Evolutionary conservation across 2,329 filamentous ascomycete genomes (phyloP).

Genomic region (Cercospora janseana): DNA sequence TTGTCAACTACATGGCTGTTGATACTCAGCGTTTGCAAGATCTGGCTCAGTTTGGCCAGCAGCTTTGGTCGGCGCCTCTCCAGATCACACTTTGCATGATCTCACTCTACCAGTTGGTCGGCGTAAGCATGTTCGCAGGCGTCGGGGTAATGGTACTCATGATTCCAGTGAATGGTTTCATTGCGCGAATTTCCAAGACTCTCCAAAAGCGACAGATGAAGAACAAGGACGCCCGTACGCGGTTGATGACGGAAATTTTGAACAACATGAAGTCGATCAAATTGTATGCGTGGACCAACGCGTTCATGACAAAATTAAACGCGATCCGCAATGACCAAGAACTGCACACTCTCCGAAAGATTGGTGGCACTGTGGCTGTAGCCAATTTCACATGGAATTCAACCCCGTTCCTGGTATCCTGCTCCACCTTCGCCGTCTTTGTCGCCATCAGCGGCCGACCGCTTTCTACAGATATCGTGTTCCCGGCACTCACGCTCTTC

Average conservation of each 20-base stretch:
- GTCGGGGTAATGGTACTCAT: conserved; percentile 94
- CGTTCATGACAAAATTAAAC: conserved; percentile 97
- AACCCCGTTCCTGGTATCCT: conserved; percentile 95
- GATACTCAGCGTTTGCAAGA: conserved; percentile 95
- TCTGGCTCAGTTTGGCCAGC: conserved; percentile 90
- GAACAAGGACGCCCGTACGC: conserved; percentile 92
- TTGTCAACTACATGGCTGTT: conserved; percentile 99
- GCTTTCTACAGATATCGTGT: conserved; percentile 90
- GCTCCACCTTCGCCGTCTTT: conserved; percentile 92
- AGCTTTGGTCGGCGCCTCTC: conserved; percentile 94
- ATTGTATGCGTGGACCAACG: conserved; percentile 93
- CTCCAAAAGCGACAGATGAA: conserved; percentile 98
- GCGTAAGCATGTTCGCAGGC: conserved; percentile 91
- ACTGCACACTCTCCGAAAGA: conserved; percentile 91
- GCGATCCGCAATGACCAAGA: conserved; percentile 94
- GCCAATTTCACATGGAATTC: conserved; percentile 98
- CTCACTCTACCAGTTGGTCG: conserved; percentile 92
- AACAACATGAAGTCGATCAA: conserved; percentile 99
- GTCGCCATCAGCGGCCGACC: conserved; percentile 79
- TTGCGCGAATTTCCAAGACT: conserved; percentile 89
- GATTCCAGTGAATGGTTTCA: conserved; percentile 92
- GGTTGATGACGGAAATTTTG: conserved; percentile 93
- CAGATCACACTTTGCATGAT: conserved; percentile 95
- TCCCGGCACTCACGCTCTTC: conserved; percentile 89
- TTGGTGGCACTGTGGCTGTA: conserved; percentile 88